These are phyloP conservation scores for Xanthoconium purpureum DNA, from an alignment of 768 basidiomycete genomes.

Conservation along the genomic window DNA sequence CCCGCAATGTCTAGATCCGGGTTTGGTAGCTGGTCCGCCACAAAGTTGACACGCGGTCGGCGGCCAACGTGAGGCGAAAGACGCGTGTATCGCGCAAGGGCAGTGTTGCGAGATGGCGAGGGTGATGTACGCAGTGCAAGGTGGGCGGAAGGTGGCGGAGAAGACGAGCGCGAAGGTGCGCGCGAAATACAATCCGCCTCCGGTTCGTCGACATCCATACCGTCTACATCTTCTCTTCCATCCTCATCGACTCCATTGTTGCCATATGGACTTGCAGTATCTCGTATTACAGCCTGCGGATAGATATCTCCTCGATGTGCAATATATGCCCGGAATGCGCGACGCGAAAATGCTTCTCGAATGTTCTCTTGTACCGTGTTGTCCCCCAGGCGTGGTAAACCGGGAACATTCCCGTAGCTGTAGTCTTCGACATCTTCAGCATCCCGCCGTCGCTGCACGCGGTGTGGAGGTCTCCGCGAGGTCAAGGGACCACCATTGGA, in stretches of 20 bases:
- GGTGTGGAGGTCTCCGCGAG: slow-evolving; percentile 23
- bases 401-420: slow-evolving; percentile 46
- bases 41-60: slow-evolving; percentile 13
- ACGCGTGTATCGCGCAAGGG: slow-evolving; percentile 19
- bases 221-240: slow-evolving; percentile 37
- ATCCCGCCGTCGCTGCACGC: slow-evolving; percentile 17
- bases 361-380: slow-evolving; percentile 54
- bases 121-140: slow-evolving; percentile 28
- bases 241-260: slow-evolving; percentile 24
- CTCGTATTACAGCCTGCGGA: slow-evolving; percentile 20
- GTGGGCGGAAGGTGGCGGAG: slow-evolving; percentile 41
- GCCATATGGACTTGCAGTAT: slow-evolving; percentile 14
- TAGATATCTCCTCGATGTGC: slow-evolving; percentile 23
- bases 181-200: slow-evolving; percentile 56
- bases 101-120: slow-evolving; percentile 17
- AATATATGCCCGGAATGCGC: slow-evolving; percentile 41
- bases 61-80: slow-evolving; percentile 17
- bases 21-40: slow-evolving; percentile 14
- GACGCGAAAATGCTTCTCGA: slow-evolving; percentile 50
- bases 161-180: slow-evolving; percentile 45
- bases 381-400: slow-evolving; percentile 56
- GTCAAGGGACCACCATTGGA: slow-evolving; percentile 7
- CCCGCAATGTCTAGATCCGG: slow-evolving; percentile 59
- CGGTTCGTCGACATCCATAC: slow-evolving; percentile 49
- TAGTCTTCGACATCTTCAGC: slow-evolving; percentile 34